Percentiles rank a stretch among this genome's conserved stretches.
Evolutionary conservation across 2,329 filamentous ascomycete species (phyloP).

Genomic region (Cadophora malorum): DNA sequence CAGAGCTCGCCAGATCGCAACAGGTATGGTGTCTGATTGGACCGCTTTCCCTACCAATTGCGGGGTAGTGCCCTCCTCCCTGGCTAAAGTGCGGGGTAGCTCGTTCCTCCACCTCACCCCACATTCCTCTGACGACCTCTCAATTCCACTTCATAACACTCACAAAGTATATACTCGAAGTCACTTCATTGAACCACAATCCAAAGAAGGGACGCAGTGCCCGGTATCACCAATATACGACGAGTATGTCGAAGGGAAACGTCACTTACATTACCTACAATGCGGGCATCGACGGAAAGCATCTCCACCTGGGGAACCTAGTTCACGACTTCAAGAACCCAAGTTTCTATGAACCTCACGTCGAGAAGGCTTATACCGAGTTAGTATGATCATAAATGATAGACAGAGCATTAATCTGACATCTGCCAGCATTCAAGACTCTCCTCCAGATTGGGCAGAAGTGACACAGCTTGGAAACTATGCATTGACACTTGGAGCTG

Average conservation of each 20-base stretch:
- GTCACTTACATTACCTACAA: conserved; percentile 37
- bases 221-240: not conserved
- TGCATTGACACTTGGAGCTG: conserved; percentile 36
- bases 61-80: conserved; percentile 2
- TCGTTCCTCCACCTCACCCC: conserved; percentile 6
- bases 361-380: conserved; percentile 37
- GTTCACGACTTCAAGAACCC: conserved; percentile 36
- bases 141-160: not conserved
- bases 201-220: not conserved
- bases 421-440: conserved; percentile 20
- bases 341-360: conserved; percentile 33
- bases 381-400: conserved; percentile 15
- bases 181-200: not conserved
- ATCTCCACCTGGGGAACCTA: conserved; percentile 38
- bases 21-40: conserved; percentile 2
- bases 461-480: conserved; percentile 32
- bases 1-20: not conserved
- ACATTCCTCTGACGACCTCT: not conserved
- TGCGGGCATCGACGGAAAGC: conserved; percentile 32
- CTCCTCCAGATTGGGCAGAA: conserved; percentile 34
- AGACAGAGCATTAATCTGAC: not conserved
- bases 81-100: conserved; percentile 20
- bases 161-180: not conserved
- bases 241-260: conserved; percentile 23
- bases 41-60: conserved; percentile 14